phyloP scores from a whole-genome alignment of 441 rosid species.

The Jatropha podagrica region DNA sequence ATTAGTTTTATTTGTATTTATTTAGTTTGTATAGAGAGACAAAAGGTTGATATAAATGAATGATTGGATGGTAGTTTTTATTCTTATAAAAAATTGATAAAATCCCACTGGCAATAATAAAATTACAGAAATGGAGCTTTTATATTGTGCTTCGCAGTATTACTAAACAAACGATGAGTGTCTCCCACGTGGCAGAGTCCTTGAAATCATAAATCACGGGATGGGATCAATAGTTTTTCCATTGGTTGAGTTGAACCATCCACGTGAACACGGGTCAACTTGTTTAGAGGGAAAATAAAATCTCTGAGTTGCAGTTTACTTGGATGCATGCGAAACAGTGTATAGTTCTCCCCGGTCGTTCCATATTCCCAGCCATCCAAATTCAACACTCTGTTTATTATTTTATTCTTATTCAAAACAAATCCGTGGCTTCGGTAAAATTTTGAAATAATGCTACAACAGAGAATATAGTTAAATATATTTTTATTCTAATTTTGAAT shows the following conservation, averaged over 20 bases:
- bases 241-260: not conserved
- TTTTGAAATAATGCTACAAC: no score
- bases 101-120: not conserved
- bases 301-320: not conserved
- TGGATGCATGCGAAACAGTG: not conserved
- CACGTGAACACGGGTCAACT: conserved; percentile 14
- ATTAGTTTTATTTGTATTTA: not conserved
- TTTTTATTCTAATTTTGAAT: no score
- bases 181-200: not conserved
- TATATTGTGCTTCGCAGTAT: conserved; percentile 8
- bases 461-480: no score
- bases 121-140: not conserved
- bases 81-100: not conserved
- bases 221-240: not conserved
- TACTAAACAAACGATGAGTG: not conserved
- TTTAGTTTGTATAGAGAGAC: not conserved
- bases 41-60: not conserved
- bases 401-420: no score
- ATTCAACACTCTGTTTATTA: no score
- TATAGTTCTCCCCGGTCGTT: not conserved
- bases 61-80: conserved; percentile 2
- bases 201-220: not conserved
- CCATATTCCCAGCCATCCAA: no score
- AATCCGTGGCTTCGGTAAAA: no score
- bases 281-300: not conserved